Percentiles rank a stretch among this genome's conserved stretches.
phyloP scores from a whole-genome alignment of 2,329 filamentous ascomycete genomes.

The Plenodomus lindquistii region DNA sequence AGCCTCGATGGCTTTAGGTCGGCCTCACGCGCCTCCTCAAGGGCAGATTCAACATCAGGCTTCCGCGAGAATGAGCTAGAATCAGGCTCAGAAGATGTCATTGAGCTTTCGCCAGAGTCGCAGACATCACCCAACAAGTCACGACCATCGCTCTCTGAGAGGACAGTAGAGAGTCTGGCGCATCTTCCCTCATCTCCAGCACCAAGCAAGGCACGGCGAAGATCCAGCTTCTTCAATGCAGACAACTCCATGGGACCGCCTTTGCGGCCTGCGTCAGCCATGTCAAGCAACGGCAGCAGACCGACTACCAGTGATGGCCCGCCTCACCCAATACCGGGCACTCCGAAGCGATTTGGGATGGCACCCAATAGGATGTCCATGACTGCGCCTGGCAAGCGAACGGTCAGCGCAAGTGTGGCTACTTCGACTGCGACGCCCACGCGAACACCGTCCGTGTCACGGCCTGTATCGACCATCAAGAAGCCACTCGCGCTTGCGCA shows the following conservation, averaged over 20 bases:
- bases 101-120: conserved; percentile 19
- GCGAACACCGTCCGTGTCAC: conserved; percentile 37
- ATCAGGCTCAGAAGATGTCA: conserved; percentile 19
- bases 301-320: conserved; percentile 51
- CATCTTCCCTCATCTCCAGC: conserved; percentile 75
- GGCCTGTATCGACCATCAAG: conserved; percentile 36
- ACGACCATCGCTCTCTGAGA: conserved; percentile 71
- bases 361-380: conserved; percentile 32
- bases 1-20: conserved; percentile 50
- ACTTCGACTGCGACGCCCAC: conserved; percentile 35
- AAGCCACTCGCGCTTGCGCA: conserved; percentile 33
- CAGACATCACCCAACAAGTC: conserved; percentile 40
- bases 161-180: conserved; percentile 83
- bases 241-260: conserved; percentile 65
- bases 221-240: conserved; percentile 73
- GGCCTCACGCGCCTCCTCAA: conserved; percentile 48
- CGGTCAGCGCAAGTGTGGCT: conserved; percentile 35
- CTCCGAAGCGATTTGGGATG: conserved; percentile 30
- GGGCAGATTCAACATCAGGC: conserved; percentile 41
- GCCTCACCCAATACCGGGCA: conserved; percentile 31
- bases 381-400: conserved; percentile 43
- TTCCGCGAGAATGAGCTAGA: conserved; percentile 35
- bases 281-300: conserved; percentile 61
- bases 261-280: conserved; percentile 64
- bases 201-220: conserved; percentile 60